A percentile compares a stretch with the other conserved stretches of the same genome.
Conservation (phyloP, 768 basidiomycete genomes). For the Trametes cinnabarina region DNA sequence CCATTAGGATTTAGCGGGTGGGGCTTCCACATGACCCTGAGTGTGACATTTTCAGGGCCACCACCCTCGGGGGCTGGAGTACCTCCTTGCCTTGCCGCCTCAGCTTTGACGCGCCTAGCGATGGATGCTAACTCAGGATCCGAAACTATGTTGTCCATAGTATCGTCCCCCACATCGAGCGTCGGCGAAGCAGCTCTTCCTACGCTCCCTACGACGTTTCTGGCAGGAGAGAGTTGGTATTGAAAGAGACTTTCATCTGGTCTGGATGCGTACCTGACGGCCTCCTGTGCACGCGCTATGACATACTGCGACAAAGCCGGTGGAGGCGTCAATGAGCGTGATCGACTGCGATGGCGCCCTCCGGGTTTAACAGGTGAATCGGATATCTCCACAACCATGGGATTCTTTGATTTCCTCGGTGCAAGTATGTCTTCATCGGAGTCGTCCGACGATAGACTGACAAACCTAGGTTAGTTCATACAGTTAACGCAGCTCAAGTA, state of each 20-base stretch:
- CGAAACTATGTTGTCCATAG: slow-evolving; percentile 47
- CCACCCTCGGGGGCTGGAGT: slow-evolving; percentile 30
- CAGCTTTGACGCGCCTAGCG: slow-evolving; percentile 39
- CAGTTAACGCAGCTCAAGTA: background rate
- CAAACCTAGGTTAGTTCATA: background rate
- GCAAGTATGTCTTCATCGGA: slow-evolving; percentile 48
- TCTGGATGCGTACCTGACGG: slow-evolving; percentile 61
- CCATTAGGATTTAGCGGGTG: slow-evolving; percentile 54
- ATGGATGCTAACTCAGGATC: slow-evolving; percentile 66
- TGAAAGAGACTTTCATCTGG: no score
- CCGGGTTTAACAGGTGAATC: slow-evolving; percentile 1
- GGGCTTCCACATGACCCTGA: slow-evolving; percentile 62
- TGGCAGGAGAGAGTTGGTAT: slow-evolving; percentile 34
- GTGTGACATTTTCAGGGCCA: slow-evolving; percentile 39
- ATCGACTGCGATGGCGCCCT: slow-evolving; percentile 53
- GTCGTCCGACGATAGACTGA: slow-evolving; percentile 37
- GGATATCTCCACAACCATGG: background rate
- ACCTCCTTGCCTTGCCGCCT: slow-evolving; percentile 24
- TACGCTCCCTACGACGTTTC: slow-evolving; percentile 37
- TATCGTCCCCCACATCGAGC: slow-evolving; percentile 37
- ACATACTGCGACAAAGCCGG: slow-evolving; percentile 56
- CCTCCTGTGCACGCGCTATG: slow-evolving; percentile 52
- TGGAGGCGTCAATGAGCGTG: slow-evolving; percentile 74
- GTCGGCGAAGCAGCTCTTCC: slow-evolving; percentile 50
- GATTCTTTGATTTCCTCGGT: slow-evolving; percentile 7